Conservation (phyloP, 495 filamentous ascomycete species). For the Wilcoxina mikolae region DNA sequence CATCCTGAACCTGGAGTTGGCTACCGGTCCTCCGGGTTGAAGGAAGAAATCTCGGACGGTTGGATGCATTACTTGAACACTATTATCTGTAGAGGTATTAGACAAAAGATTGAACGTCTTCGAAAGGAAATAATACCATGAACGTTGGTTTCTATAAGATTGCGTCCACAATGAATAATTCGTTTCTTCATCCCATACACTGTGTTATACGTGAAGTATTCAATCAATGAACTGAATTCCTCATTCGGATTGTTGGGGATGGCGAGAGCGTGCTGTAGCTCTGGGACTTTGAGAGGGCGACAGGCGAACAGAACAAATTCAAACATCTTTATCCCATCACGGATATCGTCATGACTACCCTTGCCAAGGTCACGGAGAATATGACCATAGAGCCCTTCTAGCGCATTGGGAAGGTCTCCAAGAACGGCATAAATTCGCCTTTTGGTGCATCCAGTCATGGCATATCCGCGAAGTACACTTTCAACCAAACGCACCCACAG, state of each 20-base stretch:
- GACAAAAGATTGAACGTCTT: no score
- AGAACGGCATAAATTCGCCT: neutral
- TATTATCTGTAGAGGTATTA: no score
- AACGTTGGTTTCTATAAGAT: neutral
- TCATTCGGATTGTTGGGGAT: neutral
- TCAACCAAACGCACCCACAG: neutral
- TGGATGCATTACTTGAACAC: no score
- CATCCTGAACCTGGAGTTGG: no score
- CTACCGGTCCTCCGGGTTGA: no score
- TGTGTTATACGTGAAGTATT: neutral
- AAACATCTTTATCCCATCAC: neutral
- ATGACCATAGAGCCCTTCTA: neutral
- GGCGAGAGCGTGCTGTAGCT: neutral
- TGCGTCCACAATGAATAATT: neutral
- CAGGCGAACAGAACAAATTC: neutral
- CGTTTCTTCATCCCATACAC: neutral
- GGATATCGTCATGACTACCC: neutral
- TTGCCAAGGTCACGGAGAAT: neutral
- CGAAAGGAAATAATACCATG: no score
- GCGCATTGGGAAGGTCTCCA: neutral
- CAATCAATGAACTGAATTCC: no score
- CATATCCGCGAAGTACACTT: neutral
- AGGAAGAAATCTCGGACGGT: no score
- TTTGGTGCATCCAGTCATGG: neutral
- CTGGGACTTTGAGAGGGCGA: neutral